Conservation (phyloP, 495 filamentous ascomycete genomes). For the Amorphotheca resinae region DNA sequence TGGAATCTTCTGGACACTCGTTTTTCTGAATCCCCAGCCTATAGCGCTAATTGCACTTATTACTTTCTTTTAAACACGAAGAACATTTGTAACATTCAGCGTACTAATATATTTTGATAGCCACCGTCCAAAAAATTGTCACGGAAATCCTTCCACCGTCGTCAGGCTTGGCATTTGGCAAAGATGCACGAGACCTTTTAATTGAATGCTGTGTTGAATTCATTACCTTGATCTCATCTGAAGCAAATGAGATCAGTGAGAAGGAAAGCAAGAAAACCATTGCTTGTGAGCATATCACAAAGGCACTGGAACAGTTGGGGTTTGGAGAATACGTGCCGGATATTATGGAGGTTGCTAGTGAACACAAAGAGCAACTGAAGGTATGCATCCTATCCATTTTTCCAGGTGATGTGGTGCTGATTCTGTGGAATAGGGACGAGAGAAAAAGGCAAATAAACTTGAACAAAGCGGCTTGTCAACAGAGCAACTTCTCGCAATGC, state of each 20-base stretch:
- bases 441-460: conserved; percentile 95
- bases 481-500: conserved; percentile 77
- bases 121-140: conserved; percentile 96
- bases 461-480: conserved; percentile 83
- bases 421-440: conserved; percentile 51
- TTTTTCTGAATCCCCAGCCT: no score
- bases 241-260: conserved; percentile 97
- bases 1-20: no score
- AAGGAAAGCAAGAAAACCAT: conserved; percentile 99
- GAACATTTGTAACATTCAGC: no score
- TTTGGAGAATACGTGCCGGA: conserved; percentile 83
- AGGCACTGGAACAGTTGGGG: conserved; percentile 78
- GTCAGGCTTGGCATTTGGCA: conserved; percentile 64
- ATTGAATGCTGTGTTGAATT: conserved; percentile 99
- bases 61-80: no score
- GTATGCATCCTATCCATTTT: conserved; percentile 35
- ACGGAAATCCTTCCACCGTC: conserved; percentile 75
- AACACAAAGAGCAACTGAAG: conserved; percentile 87
- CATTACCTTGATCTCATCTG: conserved; percentile 91
- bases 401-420: background rate
- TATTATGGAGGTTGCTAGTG: conserved; percentile 74
- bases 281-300: conserved; percentile 89
- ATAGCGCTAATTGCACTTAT: no score
- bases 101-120: conserved; percentile 31
- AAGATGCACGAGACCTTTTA: conserved; percentile 85